phyloP scores from a whole-genome alignment of 371 early-diverging fungal genomes.

The Smittium mucronatum region DNA sequence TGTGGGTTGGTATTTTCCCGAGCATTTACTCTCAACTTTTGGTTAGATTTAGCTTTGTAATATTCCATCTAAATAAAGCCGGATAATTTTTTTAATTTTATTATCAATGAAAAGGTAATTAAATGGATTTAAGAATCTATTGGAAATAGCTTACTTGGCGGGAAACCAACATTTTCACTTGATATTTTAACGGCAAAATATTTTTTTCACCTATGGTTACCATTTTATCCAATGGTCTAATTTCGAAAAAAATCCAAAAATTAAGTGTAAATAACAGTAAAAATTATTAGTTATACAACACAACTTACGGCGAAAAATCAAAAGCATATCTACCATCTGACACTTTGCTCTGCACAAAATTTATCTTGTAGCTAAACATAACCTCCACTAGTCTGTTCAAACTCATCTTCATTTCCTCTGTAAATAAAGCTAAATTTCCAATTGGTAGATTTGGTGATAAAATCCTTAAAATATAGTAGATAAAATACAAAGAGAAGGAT shows the following conservation, averaged over 20 bases:
- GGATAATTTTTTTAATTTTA: no score
- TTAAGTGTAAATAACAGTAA: not conserved
- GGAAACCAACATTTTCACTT: not conserved
- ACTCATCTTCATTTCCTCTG: conserved; percentile 9
- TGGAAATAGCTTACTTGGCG: conserved; percentile 1
- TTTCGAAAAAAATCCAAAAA: not conserved
- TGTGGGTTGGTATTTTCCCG: no score
- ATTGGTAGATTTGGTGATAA: conserved; percentile 53
- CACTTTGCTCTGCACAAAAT: not conserved
- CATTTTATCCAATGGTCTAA: not conserved
- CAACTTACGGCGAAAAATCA: conserved; percentile 8
- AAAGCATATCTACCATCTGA: not conserved
- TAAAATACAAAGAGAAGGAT: conserved; percentile 39
- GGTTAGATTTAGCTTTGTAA: conserved; percentile 12
- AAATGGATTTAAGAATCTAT: no score
- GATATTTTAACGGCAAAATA: not conserved
- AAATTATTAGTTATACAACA: not conserved
- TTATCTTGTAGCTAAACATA: conserved; percentile 4
- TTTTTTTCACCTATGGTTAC: not conserved
- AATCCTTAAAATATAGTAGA: conserved; percentile 54
- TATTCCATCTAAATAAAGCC: not conserved
- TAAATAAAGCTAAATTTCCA: conserved; percentile 8
- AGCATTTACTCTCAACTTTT: conserved; percentile 13
- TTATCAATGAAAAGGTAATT: no score
- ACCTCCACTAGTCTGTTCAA: conserved; percentile 1